Base-by-base conservation (phyloP, 2,329 filamentous ascomycete genomes). In the Botryotinia calthae region DNA sequence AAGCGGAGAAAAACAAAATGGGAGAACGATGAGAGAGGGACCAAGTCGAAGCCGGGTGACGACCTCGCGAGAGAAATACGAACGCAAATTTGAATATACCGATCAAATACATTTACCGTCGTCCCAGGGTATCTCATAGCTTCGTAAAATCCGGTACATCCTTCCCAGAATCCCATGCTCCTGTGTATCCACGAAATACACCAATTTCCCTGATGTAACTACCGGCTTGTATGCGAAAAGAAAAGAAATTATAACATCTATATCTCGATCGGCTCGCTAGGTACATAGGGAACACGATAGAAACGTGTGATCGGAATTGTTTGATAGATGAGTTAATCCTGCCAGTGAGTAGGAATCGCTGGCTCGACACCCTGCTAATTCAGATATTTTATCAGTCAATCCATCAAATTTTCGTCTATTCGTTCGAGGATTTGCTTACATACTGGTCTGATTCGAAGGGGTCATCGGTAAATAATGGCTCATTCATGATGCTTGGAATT, bases 341-440 rank as follows among this genome's bases (percentile, higher is more conserved):
- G 69, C 69, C 69, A 71, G 34, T 71, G 69, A 28, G 59, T 56
- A 7, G 69, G 69, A 10, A 65, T 18, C 20, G 64, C 58, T 56
- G 58, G 59, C 7, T 64, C 44, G 28, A 28, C 4, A 20, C 25
- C 25, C 59, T 70, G 40, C n/a, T 20, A 56, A 7, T 56, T 18
- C 22, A 40, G 28, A 40, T 31, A 7, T 48, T 3, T 28, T 34
- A 61, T 72, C 59, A 72, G 63, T 42, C 37, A 25, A 68, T 61
- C 51, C 2, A 40, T 51, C 51, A 59, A 40, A 20, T 18, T 48
- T 42, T 25, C 22, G 5, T n/a, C 20, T 18, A 6, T 28, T 22
- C 42, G 10, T 25, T 61, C 9, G 22, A 59, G 7, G 20, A 25
- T 46, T 4, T 42, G 28, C 37, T 66, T 31, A 58, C 48, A 48